Base-by-base conservation (phyloP, 2,329 filamentous ascomycete genomes). In the Ambrosiella beaveri region DNA sequence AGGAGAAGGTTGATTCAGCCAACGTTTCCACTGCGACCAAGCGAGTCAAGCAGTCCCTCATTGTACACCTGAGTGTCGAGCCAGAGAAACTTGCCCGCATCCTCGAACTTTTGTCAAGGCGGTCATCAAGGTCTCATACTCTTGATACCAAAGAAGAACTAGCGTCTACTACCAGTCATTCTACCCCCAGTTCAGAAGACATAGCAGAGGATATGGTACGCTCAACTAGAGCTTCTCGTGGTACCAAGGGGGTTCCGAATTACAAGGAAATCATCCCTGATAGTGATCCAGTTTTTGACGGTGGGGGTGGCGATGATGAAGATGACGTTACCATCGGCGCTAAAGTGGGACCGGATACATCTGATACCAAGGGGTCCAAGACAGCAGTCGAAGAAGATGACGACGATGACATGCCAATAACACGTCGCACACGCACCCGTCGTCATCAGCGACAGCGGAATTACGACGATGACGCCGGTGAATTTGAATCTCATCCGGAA, bases 131-230 rank as follows among this genome's bases (percentile, higher is more conserved):
- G 38, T 77, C 75, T 13, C 73, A 69, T 57, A 79, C 78, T 2
- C 78, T 75, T 50, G 78, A 81, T 52, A 71, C 71, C 0, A 75
- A 77, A 37, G 77, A 80, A 49, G 71, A 75, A 3, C 73, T 81
- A 6, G 66, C 81, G 12, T 77, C 80, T 5, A 77, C 73, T 63
- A 83, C 80, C 7, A 81, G 80, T n/a, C 75, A 72, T 59, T 80
- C 84, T 62, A 75, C 73, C 17, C 71, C 72, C 45, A 65, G 71
- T 1, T 71, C 76, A 44, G 70, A 70, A 15, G 74, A 7, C 9
- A 13, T n/a, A 6, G 27, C 9, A 13, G 38, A 39, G 12, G 50
- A 57, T 44, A 60, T 60, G 59, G 52, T 38, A 12, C 72, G 73
- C 36, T 67, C 62, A 8, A 70, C 68, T 1, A 70, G 77, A 60